phyloP scores from a whole-genome alignment of 1,139 yeast genomes.

The Suhomyces atakaporum region DNA sequence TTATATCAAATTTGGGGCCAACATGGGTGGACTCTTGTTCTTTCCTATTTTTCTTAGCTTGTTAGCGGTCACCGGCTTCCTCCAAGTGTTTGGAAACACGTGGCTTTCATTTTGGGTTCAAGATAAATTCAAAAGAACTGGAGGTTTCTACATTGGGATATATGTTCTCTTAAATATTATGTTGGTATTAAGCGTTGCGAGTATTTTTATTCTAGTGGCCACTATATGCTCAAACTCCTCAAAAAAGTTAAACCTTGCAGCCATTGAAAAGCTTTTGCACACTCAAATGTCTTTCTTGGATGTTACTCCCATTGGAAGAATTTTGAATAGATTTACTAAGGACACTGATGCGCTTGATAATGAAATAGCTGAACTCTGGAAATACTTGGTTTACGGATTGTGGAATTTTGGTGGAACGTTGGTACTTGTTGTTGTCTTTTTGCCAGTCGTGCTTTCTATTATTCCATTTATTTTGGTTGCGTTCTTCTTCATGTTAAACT shows the following conservation, averaged over 20 bases:
- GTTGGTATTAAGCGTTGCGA: slow-evolving; percentile 36
- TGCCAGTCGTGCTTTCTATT: slow-evolving; percentile 58
- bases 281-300: slow-evolving; percentile 63
- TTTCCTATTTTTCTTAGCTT: slow-evolving; percentile 21
- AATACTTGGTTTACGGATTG: slow-evolving; percentile 50
- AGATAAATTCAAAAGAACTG: slow-evolving; percentile 47
- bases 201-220: slow-evolving; percentile 50
- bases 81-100: slow-evolving; percentile 64
- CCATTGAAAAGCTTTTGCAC: slow-evolving; percentile 43
- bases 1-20: slow-evolving; percentile 11
- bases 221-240: slow-evolving; percentile 50
- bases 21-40: slow-evolving; percentile 10
- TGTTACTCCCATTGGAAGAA: slow-evolving; percentile 67
- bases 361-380: slow-evolving; percentile 61
- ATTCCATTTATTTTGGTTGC: slow-evolving; percentile 41
- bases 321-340: slow-evolving; percentile 69
- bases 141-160: slow-evolving; percentile 69
- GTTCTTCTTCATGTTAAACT: slow-evolving; percentile 43
- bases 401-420: slow-evolving; percentile 62
- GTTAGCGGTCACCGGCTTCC: slow-evolving; percentile 52
- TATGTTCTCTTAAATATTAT: slow-evolving; percentile 58
- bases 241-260: slow-evolving; percentile 37
- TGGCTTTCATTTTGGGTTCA: slow-evolving; percentile 89
- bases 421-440: slow-evolving; percentile 65
- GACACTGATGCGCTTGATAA: slow-evolving; percentile 85